Evolutionary conservation across 768 basidiomycete genomes (phyloP), one percentile per base, ranked within the genome.

Genomic region (Leccinum arenicola): DNA sequence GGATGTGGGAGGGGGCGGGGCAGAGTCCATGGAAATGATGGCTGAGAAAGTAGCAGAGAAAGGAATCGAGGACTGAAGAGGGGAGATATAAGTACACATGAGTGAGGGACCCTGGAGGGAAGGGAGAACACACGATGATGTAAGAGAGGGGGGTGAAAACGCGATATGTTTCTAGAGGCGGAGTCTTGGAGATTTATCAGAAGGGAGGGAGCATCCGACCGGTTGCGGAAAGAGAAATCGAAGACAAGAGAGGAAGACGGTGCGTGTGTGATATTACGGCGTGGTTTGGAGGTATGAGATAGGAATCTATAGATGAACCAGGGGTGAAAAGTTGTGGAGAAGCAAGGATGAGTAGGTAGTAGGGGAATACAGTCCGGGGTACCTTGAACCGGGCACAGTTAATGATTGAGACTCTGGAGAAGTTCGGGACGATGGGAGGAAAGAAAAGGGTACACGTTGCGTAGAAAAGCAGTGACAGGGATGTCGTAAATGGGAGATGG

Each of bases 81-180:
- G 68, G 50, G 66, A 66, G 43, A 70, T 66, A 68, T 71, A 71
- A 69, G 68, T 65, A 65, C 64, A 71, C 69, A 70, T 70, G 65
- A 29, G 56, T 0, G 54, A 21, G 59, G 19, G 59, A 54, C 59
- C 60, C 56, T 64, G 68, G 49, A 50, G 58, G 36, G 59, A 50
- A 45, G 54, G 55, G 63, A 50, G 57, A 45, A 70, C 66, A 59
- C 56, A 68, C 64, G 45, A 56, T 61, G 70, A 70, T 60, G 61
- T 55, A 60, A 59, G 60, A 19, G 36, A 40, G 52, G 60, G 25
- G 58, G 56, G 40, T 47, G 53, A 60, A 50, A 56, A 49, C 19
- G 65, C 23, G 55, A 56, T 63, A 61, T 61, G 68, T 67, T 35
- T 60, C 55, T 58, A 58, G 59, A 68, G 66, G 58, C 43, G 56